Evolutionary conservation across 1,284 basidiomycete genomes (phyloP), one percentile per base, ranked within the genome.

Genomic region (Gymnopus androsaceus): DNA sequence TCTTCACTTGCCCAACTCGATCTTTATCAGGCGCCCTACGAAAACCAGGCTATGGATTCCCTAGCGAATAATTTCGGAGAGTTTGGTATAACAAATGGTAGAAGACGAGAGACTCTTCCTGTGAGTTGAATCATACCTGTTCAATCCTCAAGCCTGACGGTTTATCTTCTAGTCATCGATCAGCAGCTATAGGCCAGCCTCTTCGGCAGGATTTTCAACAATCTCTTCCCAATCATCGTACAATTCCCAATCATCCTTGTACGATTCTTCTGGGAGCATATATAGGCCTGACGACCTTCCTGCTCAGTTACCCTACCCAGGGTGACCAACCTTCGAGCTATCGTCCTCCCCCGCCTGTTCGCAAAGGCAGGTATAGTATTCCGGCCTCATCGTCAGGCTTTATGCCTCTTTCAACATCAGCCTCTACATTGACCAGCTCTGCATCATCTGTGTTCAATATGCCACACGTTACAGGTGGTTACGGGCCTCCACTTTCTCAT

Each of bases 11-110:
- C 81, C 2, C 76, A 80, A 51, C 72, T 87, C 2, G 84, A 89
- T 63, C 73, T 92, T n/a, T 92, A 92, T 66, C 81, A 81, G 33
- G 82, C 90, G 0, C 81, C 85, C 1, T 92, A 92, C 63, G 88
- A 82, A 59, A 71, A 66, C 66, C 62, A 65, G 23, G 70, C 77
- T 19, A 69, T 85, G 25, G 82, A 88, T 60, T 72, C 76, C 42
- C 56, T 90, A 9, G 69, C 79, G 14, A 81, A 79, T 56, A 84
- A 86, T 45, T 87, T 92, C 59, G 80, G 80, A 17, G 86, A 90
- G 60, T 73, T 92, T 58, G 78, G 78, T 14, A 67, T 90, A n/a
- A 71, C 75, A 47, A 76, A 78, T 54, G 47, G 63, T 44, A 73
- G 71, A 55, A 76, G 84, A 57, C 76, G 84, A 62, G 83, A 86